Evolutionary conservation across 2,329 filamentous ascomycete species (phyloP), one percentile per base, ranked within the genome.

Genomic region (Zarea fungicola): DNA sequence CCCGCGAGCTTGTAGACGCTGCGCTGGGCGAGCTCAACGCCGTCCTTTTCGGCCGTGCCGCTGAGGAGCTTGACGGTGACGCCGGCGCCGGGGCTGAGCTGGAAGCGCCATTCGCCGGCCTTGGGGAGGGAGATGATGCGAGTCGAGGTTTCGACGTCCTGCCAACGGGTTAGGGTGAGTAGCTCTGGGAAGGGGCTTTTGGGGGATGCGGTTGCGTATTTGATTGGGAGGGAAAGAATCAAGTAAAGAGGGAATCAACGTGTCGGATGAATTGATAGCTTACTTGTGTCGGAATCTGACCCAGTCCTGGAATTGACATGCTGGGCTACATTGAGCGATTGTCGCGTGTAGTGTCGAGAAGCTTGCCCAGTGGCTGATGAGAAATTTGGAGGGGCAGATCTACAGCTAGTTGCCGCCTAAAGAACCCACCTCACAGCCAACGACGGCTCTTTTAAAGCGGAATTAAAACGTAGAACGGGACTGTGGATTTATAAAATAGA

Each of bases 11-110:
- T 84, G 71, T 97, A 97, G 9, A 80, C 77, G 44, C 86, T 85
- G 49, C 85, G 86, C 9, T 81, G 77, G 10, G 90, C 90, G 36
- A 99, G 85, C 70, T 99, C 93, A 48, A 92, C 91, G 63, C 93
- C 93, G 64, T 97, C 96, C 62, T 95, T 83, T 67, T 99, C 93
- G 42, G 92, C 93, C 1, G 85, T 89, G 53, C 93, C 93, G 28
- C 78, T 81, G 49, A 89, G 70, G 22, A 97, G 75, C 72, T 90
- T 75, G 41, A 78, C 62, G 32, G 66, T 65, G 43, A 77, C 52
- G 25, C 65, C 58, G 50, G 68, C 66, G 54, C 63, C 68, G 53
- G 72, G 65, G 10, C 83, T 76, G 37, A 89, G 83, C 61, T 88
- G 78, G 68, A 92, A 92, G 43, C 87, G 81, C 83, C 86, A 92